Evolutionary conservation across 257 asterid species (phyloP).

Genomic region (Gardenia jasminoides): DNA sequence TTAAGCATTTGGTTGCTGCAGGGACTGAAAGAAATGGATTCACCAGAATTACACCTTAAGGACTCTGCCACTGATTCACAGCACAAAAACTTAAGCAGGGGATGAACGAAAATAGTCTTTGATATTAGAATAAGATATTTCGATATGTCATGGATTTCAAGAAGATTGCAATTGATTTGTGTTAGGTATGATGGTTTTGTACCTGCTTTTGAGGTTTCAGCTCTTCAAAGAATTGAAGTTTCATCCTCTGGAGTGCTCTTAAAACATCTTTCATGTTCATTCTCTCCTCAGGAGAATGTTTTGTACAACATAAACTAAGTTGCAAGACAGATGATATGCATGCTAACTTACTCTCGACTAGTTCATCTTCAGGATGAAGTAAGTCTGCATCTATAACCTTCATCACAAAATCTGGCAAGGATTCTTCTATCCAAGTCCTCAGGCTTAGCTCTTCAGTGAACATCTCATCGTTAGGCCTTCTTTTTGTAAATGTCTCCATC

Average conservation of each 20-base stretch:
- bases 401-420: not conserved
- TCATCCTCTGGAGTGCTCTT: conserved; percentile 14
- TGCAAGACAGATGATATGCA: conserved; percentile 7
- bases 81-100: too few relatives aligned
- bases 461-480: conserved; percentile 13
- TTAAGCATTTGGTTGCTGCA: too few relatives aligned
- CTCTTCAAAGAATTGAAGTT: not conserved
- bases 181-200: too few relatives aligned
- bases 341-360: not conserved
- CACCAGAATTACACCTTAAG: too few relatives aligned
- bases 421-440: conserved; percentile 2
- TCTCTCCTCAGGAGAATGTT: conserved; percentile 1
- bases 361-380: not conserved
- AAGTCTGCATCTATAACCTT: conserved; percentile 12
- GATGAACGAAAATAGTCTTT: too few relatives aligned
- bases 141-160: too few relatives aligned
- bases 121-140: too few relatives aligned
- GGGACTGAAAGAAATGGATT: too few relatives aligned
- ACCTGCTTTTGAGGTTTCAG: too few relatives aligned
- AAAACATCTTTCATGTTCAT: conserved; percentile 17
- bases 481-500: conserved; percentile 16
- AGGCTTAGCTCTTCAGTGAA: not conserved
- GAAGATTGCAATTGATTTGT: too few relatives aligned
- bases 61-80: too few relatives aligned
- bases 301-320: conserved; percentile 18